Base-by-base conservation (phyloP, 129 eudicot species). In the Apium graveolens region DNA sequence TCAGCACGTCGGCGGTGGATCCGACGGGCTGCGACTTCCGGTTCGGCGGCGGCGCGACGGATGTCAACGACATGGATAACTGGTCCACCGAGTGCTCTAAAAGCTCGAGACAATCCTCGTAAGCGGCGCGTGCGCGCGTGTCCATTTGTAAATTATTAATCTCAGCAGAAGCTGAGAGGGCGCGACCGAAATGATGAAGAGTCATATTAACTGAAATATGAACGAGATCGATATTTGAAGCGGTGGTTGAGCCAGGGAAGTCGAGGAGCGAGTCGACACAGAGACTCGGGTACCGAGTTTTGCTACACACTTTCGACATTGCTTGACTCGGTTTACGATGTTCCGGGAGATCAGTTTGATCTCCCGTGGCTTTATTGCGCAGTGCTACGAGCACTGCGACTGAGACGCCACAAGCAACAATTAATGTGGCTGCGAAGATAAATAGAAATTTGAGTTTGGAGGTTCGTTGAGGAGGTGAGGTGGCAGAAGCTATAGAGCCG, bases 201-300 rank as follows among this genome's bases (percentile, higher is more conserved):
- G 99, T 96, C 84, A 90, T 41, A 80, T 96, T 96, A 18, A 96
- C 87, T 16, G 97, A 87, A 80, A 96, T 90, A 86, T 92, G 99
- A 76, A 92, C 89, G 78, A 96, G 83, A 76, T 96, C 97, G 37
- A 78, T 44, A 37, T 86, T 90, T 29, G 93, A 87, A 20, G 95
- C 97, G 24, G 73, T 74, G 34, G 32, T 5, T 0, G 98, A 93
- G 24, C 96, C 97, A 41, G 97, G 97, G 62, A 87, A 92, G 3
- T 88, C 78, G 11, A 87, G 62, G 21, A 96, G 89, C 32, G 97
- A 82, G 74, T 81, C 73, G 37, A 90, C 24, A 51, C 99, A 96
- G 63, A 96, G 84, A 53, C 38, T 82, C 76, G 82, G 92, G 90
- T 82, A 92, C 20, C 87, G 89, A 57, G 99, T 90, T 37, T 63